A percentile compares a stretch with the other conserved stretches of the same genome.
phyloP scores from a whole-genome alignment of 768 basidiomycete species.

The Lentinula raphanica region DNA sequence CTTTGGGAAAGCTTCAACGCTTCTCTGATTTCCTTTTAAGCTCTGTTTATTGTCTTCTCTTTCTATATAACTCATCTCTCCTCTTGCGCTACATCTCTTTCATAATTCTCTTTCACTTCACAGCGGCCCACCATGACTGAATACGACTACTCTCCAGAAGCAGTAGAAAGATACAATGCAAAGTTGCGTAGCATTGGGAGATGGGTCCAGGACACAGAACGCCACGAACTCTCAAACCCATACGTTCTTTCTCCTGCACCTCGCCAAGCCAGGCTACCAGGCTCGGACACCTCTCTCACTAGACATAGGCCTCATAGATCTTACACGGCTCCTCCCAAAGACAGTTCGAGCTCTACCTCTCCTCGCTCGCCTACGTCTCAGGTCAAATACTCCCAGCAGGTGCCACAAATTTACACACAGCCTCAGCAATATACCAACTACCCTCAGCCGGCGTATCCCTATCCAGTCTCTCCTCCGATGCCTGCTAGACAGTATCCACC shows the following conservation, averaged over 20 bases:
- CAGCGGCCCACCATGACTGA: slow-evolving; percentile 26
- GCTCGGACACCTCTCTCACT: background rate
- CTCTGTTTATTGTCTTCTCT: background rate
- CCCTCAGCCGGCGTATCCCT: background rate
- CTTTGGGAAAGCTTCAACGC: background rate
- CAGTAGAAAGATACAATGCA: slow-evolving; percentile 29
- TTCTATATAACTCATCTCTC: background rate
- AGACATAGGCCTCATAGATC: background rate
- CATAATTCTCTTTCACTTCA: background rate
- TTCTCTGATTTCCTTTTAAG: background rate
- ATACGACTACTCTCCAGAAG: slow-evolving; percentile 39
- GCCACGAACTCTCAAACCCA: background rate
- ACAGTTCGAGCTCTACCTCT: background rate
- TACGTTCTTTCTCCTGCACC: background rate
- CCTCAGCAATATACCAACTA: background rate
- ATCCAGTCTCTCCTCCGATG: background rate
- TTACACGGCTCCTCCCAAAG: background rate
- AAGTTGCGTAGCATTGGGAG: slow-evolving; percentile 31
- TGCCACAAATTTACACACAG: background rate
- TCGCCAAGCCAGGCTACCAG: background rate
- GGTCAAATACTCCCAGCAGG: background rate
- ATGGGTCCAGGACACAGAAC: slow-evolving; percentile 29
- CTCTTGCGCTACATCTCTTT: background rate
- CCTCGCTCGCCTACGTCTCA: background rate
- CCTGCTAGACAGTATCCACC: background rate